A percentile compares a stretch with the other conserved stretches of the same genome.
phyloP scores from a whole-genome alignment of 768 basidiomycete species.

The Kwoniella bestiolae region DNA sequence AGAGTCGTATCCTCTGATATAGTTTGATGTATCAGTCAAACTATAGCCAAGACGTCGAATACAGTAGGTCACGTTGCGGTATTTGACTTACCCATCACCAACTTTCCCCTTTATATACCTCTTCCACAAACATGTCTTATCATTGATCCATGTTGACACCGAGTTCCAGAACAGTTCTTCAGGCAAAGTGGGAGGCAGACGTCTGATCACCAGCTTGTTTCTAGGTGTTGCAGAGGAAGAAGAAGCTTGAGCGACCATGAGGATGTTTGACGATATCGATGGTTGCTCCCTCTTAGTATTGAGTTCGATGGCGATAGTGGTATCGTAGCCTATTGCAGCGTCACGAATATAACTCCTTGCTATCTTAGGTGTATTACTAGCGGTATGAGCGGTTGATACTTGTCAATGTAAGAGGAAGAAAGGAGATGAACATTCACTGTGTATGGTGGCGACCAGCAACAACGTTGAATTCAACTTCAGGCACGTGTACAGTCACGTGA shows the following conservation, averaged over 20 bases:
- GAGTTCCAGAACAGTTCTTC: conserved; percentile 93
- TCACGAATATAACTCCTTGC: too few species aligned
- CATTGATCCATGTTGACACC: conserved; percentile 79
- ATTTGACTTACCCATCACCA: conserved; percentile 42
- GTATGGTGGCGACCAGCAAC: conserved; percentile 8
- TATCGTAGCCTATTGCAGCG: too few species aligned
- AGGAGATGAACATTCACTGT: background rate
- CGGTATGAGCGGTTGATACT: background rate
- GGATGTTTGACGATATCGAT: too few species aligned
- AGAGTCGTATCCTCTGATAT: conserved; percentile 68
- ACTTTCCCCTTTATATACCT: conserved; percentile 47
- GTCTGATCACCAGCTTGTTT: conserved; percentile 78
- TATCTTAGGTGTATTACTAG: too few species aligned
- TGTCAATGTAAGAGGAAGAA: background rate
- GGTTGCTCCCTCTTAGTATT: too few species aligned
- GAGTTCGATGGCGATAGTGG: too few species aligned
- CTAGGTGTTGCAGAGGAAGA: conserved; percentile 23
- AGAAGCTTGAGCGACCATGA: conserved; percentile 8
- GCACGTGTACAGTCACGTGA: conserved; percentile 4
- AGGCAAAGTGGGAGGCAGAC: conserved; percentile 88
- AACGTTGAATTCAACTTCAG: conserved; percentile 8
- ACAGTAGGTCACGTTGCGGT: conserved; percentile 61
- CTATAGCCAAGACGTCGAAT: conserved; percentile 58
- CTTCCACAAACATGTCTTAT: conserved; percentile 61
- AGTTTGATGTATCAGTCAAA: conserved; percentile 59